Evolutionary conservation across 345 rosid species (phyloP).

Genomic region (Bruguiera sexangula): DNA sequence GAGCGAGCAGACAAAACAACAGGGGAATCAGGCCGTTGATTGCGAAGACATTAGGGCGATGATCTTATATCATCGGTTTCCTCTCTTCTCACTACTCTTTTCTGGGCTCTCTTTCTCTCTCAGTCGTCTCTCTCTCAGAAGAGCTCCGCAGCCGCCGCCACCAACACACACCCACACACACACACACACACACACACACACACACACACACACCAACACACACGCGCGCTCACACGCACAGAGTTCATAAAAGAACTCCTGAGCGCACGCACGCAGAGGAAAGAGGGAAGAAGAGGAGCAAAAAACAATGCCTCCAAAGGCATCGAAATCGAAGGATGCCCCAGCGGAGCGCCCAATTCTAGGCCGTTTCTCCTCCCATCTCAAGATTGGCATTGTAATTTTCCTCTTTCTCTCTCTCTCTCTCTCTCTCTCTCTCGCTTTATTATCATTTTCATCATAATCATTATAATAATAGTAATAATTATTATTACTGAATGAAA

Average conservation of each 20-base stretch:
- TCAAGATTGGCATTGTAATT: constrained; percentile 92
- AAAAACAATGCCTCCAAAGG: constrained; percentile 78
- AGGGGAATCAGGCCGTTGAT: no score
- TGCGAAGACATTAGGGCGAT: no score
- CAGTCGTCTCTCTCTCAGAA: no score
- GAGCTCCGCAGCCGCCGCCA: no score
- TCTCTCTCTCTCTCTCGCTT: background rate
- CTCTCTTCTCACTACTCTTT: no score
- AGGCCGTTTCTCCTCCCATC: constrained; percentile 98
- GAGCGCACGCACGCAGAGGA: background rate
- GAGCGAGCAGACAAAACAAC: no score
- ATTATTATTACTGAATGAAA: background rate
- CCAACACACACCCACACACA: no score
- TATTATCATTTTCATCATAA: background rate
- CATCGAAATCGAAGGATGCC: constrained; percentile 81
- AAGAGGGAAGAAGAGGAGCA: background rate
- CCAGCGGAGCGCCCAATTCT: constrained; percentile 90
- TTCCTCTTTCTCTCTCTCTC: background rate
- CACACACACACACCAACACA: no score
- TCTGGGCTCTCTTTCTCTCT: no score
- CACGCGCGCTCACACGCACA: no score
- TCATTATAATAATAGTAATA: background rate
- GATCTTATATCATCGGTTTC: no score
- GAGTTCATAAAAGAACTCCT: background rate
- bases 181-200: no score